Base-by-base conservation (phyloP, 192 early-diverging fungal genomes). In the Coemansia sp. region DNA sequence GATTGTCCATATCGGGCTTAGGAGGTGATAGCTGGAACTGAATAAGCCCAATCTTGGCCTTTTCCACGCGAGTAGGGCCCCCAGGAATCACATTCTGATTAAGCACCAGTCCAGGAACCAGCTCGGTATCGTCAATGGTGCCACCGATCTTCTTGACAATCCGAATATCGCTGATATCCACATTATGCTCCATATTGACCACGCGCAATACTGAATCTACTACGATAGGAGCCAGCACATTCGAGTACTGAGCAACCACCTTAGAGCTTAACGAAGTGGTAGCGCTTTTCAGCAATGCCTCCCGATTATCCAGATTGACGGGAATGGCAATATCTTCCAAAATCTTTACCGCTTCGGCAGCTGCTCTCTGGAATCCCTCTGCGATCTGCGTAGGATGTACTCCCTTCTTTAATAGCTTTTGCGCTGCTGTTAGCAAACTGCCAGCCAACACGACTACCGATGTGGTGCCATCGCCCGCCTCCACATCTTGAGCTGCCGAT, bases 1-100 rank as follows among this genome's bases (percentile, higher is more conserved):
- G 94, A 82, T 99, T 99, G 70, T 99, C 96, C 94, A 99, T 99
- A 68, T 97, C 94, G 42, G 96, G 94, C 72, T 99, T 99, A 26
- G 96, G 96, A 20, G 96, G 93, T 10, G 94, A 97, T 15, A 99
- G 82, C 75, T 99, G 96, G 88, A 99, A 99, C 78, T 99, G 96
- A 63, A 99, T 91, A 28, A 99, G 73, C 49, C 86, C 96, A 72
- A 99, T 97, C 81, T 96, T 98, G 49, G 96, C 96, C 84, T 96
- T 99, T 73, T 99, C 96, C 50, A 97, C 84, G 13, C 91, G 82
- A 20, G 85, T 88, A 10, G 96, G 96, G 12, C 96, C 96, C 18
- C 96, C 95, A 14, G 92, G 94, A 46, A 98, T 89, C 9, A 86
- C 93, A 43, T 83, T 94, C 76, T 99, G 96, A 40, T 89, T 88